Base-by-base conservation (phyloP, 441 rosid species). In the Viola pubescens region DNA sequence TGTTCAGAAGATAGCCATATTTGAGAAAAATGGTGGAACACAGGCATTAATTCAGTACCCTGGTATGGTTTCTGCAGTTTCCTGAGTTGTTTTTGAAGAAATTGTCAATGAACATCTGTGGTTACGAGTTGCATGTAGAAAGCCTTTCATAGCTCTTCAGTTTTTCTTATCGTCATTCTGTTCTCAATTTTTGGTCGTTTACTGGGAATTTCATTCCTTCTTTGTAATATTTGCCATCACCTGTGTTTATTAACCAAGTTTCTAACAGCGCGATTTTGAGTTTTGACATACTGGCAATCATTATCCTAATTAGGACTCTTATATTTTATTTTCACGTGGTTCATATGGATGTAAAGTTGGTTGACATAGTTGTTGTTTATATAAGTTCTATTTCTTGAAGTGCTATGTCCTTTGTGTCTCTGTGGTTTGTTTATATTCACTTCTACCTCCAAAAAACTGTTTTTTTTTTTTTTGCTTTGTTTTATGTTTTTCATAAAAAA, bases 11-110 rank as follows among this genome's bases (percentile, higher is more conserved):
- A 88, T 94, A 76, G 94, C 97, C 26, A 88, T 85, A 70, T 89
- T 94, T 79, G 99, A 89, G 82, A 89, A 94, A 65, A 94, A 90
- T 71, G 96, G 97, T 53, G 89, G 95, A 67, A 94, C 97, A 3
- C 99, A 94, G 75, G 99, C 99, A 62, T 71, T 94, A 55, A 60
- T 94, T 82, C 97, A 94, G 59, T 94, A 86, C 70, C 89, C 94
- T 48, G 94, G 96, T 94, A 85, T 72, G 50, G 38, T 56, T 52
- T 59, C 58, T 59, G 63, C 57, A 56, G 38, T 60, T 2, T 26
- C 34, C 34, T 26, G 34, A 26, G 34, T 26, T 26, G 34, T 26
- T 26, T 26, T 26, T 26, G 34, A 26, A 26, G 34, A 26, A 26
- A 26, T 26, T 26, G 34, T 26, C 34, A 0, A 7, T 47, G 34